phyloP scores from a whole-genome alignment of 202 grass and related monocot species.

The Schoenoplectus tabernaemontani region DNA sequence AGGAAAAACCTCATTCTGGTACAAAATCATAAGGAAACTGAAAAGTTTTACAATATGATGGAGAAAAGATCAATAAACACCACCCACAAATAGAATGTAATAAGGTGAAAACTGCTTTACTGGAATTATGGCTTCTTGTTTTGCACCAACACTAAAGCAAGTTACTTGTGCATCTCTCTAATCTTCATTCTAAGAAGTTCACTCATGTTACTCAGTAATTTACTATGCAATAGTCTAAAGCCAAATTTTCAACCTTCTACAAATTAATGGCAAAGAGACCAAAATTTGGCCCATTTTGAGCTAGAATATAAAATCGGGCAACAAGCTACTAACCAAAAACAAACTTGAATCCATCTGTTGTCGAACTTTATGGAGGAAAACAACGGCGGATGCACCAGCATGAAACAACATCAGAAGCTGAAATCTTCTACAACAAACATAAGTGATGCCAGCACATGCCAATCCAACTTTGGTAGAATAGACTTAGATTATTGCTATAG shows the following conservation, averaged over 20 bases:
- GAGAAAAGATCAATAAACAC: neutral
- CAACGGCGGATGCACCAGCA: too few relatives aligned
- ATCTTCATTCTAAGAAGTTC: too few relatives aligned
- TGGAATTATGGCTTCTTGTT: neutral
- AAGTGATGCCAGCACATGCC: neutral
- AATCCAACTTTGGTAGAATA: neutral
- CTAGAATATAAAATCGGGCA: neutral
- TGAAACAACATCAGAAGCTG: too few relatives aligned
- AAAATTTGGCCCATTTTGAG: neutral
- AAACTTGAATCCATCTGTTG: neutral
- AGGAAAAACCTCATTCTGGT: neutral
- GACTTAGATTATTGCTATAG: neutral
- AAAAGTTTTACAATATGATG: neutral
- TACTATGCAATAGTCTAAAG: too few relatives aligned
- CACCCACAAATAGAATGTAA: neutral
- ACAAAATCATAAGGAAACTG: neutral
- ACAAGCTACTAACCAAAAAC: neutral
- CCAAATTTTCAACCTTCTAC: too few relatives aligned
- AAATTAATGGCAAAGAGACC: neutral
- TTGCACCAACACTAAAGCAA: too few relatives aligned
- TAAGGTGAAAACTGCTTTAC: neutral
- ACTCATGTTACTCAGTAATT: too few relatives aligned
- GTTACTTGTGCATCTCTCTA: too few relatives aligned
- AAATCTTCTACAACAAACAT: too few relatives aligned
- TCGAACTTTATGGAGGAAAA: too few relatives aligned